These are phyloP conservation scores for Chiua virens DNA, from an alignment of 768 basidiomycete species.

Conservation along the genomic window DNA sequence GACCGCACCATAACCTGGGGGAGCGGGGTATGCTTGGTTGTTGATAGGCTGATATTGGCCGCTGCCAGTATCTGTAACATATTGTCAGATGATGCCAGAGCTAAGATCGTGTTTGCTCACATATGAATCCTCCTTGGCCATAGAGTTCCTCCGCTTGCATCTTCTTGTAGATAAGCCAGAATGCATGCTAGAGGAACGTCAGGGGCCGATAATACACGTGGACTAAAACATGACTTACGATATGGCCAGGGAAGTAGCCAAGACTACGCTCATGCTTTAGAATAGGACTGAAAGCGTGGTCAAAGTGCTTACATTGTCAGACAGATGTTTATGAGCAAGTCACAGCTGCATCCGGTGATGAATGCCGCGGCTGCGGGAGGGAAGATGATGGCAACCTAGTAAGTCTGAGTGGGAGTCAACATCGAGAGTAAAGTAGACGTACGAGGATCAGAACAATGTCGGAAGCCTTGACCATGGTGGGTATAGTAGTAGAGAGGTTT, in stretches of 20 bases:
- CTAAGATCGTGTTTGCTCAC: conserved; percentile 46
- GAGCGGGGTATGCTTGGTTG: conserved; percentile 16
- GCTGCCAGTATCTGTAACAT: conserved; percentile 35
- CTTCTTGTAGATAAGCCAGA: conserved; percentile 90
- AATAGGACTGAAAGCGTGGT: not conserved
- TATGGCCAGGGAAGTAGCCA: conserved; percentile 71
- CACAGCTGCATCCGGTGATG: conserved; percentile 81
- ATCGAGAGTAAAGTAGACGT: conserved; percentile 21
- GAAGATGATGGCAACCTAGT: conserved; percentile 76
- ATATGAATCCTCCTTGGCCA: conserved; percentile 72
- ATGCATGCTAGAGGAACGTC: conserved; percentile 56
- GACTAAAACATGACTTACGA: conserved; percentile 35
- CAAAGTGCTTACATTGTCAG: conserved; percentile 62
- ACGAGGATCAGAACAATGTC: conserved; percentile 82
- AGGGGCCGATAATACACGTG: not conserved
- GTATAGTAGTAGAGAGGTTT: not conserved
- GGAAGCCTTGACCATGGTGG: conserved; percentile 52
- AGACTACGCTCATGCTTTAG: conserved; percentile 42
- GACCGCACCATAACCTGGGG: conserved; percentile 39
- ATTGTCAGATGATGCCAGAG: not conserved
- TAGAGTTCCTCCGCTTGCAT: conserved; percentile 85
- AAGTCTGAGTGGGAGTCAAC: not conserved
- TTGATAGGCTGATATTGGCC: conserved; percentile 36
- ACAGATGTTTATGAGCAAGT: conserved; percentile 80
- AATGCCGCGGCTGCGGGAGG: conserved; percentile 80